Conservation (phyloP, 305 asterid genomes). For the Coffea humblotiana region DNA sequence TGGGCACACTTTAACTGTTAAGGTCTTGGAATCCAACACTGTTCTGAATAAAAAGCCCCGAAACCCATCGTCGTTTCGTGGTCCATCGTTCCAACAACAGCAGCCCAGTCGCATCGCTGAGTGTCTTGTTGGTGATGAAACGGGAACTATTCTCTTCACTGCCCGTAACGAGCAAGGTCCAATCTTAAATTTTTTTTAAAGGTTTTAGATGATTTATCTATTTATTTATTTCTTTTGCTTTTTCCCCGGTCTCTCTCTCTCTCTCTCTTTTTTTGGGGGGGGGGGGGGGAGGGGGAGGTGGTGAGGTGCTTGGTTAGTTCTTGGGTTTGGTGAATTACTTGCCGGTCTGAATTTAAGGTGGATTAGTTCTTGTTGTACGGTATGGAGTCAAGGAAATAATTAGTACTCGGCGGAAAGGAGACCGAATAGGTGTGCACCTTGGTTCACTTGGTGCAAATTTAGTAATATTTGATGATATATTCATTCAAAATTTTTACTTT, state of each 20-base stretch:
- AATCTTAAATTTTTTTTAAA: background rate
- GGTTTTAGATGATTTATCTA: background rate
- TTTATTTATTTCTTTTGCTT: background rate
- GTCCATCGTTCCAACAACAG: slow-evolving; percentile 29
- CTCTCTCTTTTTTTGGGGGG: no score
- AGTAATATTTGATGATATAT: background rate
- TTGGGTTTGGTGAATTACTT: background rate
- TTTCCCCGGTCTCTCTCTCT: background rate
- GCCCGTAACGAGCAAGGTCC: slow-evolving; percentile 91
- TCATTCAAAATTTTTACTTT: background rate
- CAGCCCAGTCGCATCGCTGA: slow-evolving; percentile 66
- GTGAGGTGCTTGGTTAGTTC: background rate
- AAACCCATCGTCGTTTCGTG: slow-evolving; percentile 46
- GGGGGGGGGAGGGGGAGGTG: background rate
- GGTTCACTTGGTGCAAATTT: no score
- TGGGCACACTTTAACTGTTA: slow-evolving; percentile 66
- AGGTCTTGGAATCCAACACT: slow-evolving; percentile 52
- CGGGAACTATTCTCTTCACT: slow-evolving; percentile 78
- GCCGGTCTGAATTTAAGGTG: background rate
- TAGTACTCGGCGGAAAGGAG: no score
- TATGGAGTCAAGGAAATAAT: no score
- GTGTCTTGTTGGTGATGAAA: slow-evolving; percentile 79
- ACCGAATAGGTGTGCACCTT: no score
- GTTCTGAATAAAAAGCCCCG: slow-evolving; percentile 56
- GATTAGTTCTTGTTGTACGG: background rate